Conservation (phyloP, 2,329 filamentous ascomycete genomes). For the Phialophora tarda region DNA sequence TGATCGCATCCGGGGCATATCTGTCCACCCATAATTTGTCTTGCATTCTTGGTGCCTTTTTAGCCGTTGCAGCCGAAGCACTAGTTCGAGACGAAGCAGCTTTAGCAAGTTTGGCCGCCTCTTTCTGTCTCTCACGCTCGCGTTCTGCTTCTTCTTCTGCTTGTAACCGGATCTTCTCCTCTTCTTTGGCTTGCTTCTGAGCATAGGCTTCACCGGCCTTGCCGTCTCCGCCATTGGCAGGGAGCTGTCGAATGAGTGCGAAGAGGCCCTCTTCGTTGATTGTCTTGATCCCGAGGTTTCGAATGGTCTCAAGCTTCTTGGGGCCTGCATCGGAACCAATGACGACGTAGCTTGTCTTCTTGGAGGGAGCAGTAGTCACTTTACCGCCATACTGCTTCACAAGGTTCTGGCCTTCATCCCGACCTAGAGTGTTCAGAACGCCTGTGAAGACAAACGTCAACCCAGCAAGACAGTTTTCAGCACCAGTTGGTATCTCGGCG, state of each 20-base stretch:
- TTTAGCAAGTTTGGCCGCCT: constrained; percentile 55
- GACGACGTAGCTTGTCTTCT: constrained; percentile 92
- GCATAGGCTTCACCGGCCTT: constrained; percentile 85
- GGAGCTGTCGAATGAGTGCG: constrained; percentile 78
- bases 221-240: constrained; percentile 83
- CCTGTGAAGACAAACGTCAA: constrained; percentile 96
- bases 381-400: constrained; percentile 96
- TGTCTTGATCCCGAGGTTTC: constrained; percentile 78
- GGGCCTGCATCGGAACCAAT: constrained; percentile 90
- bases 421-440: constrained; percentile 75
- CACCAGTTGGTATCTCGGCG: constrained; percentile 78
- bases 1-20: constrained; percentile 84
- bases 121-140: constrained; percentile 63
- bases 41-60: constrained; percentile 53
- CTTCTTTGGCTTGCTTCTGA: constrained; percentile 83
- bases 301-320: constrained; percentile 87
- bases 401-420: constrained; percentile 82
- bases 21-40: constrained; percentile 89
- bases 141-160: constrained; percentile 85
- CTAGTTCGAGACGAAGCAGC: constrained; percentile 48
- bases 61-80: constrained; percentile 48
- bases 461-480: constrained; percentile 86
- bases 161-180: constrained; percentile 78
- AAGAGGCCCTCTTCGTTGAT: constrained; percentile 95
- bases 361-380: constrained; percentile 81